Evolutionary conservation across 2,329 filamentous ascomycete species (phyloP).

Genomic region (Colletotrichum spaethianum): DNA sequence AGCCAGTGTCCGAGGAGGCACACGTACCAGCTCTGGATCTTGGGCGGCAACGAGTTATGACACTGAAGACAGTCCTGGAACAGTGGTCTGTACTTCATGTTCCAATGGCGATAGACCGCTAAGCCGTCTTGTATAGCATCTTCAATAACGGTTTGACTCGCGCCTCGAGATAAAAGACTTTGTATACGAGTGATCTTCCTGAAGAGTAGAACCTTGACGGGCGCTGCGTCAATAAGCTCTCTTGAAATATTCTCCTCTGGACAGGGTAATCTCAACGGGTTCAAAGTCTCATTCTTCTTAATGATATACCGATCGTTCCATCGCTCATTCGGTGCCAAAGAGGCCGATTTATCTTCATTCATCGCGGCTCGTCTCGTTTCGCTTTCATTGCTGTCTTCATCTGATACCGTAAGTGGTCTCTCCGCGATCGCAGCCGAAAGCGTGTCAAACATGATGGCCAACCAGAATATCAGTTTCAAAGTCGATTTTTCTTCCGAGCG

Average conservation of each 20-base stretch:
- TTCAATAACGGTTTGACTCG: conserved; percentile 58
- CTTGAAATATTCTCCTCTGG: conserved; percentile 65
- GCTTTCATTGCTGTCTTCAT: conserved; percentile 55
- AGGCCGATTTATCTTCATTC: conserved; percentile 46
- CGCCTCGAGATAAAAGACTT: conserved; percentile 59
- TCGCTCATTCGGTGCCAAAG: conserved; percentile 35
- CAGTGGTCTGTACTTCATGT: conserved; percentile 64
- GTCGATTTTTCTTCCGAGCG: conserved; percentile 55
- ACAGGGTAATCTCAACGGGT: conserved; percentile 65
- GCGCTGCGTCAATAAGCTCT: conserved; percentile 65
- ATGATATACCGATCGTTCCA: conserved; percentile 55
- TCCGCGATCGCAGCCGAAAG: conserved; percentile 67
- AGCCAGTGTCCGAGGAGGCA: conserved; percentile 72
- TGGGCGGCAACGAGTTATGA: conserved; percentile 64
- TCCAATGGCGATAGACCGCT: conserved; percentile 69
- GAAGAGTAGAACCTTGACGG: conserved; percentile 72
- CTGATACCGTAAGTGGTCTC: conserved; percentile 53
- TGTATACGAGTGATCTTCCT: conserved; percentile 70
- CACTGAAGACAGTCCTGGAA: conserved; percentile 65
- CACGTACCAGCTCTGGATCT: conserved; percentile 73
- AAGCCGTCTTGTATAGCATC: conserved; percentile 62
- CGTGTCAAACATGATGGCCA: conserved; percentile 72
- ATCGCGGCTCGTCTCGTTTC: no score
- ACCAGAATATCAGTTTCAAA: conserved; percentile 69
- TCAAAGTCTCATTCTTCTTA: conserved; percentile 48